Conservation (phyloP, 371 early-diverging fungal species). For the Synchytrium microbalum region DNA sequence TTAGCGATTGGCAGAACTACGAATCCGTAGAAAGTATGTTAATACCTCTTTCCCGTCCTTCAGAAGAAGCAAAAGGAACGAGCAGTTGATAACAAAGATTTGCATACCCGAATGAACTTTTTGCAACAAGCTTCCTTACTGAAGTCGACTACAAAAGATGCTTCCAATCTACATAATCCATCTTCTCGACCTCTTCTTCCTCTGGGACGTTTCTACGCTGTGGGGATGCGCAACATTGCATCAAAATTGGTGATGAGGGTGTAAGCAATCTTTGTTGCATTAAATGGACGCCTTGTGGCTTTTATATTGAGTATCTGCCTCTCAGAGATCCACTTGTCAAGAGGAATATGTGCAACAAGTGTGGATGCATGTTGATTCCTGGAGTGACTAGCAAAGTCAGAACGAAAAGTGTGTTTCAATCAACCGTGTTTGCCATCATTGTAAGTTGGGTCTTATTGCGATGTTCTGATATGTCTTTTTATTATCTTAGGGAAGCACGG, state of each 20-base stretch:
- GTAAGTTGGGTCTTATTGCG: background rate
- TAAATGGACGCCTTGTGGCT: background rate
- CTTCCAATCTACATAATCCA: background rate
- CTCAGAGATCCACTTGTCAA: background rate
- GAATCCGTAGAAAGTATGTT: too few species aligned
- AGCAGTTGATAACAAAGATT: background rate
- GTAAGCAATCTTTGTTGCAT: background rate
- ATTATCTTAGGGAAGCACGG: background rate
- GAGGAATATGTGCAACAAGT: background rate
- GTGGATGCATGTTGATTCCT: background rate
- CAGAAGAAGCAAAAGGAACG: background rate
- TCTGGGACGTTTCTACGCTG: background rate
- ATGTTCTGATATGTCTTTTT: too few species aligned
- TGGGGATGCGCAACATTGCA: background rate
- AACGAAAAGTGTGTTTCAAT: background rate
- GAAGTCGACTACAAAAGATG: background rate
- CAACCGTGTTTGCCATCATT: background rate
- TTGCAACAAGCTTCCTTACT: background rate
- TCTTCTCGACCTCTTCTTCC: background rate
- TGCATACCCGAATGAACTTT: background rate
- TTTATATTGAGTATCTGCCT: background rate
- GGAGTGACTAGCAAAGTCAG: background rate
- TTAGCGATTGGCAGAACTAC: too few species aligned
- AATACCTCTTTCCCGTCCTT: too few species aligned
- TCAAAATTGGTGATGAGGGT: background rate